A percentile compares a stretch with the other conserved stretches of the same genome.
Evolutionary conservation across 352 stramenopile genomes (phyloP).

Genomic region (Phytophthora brassicae): DNA sequence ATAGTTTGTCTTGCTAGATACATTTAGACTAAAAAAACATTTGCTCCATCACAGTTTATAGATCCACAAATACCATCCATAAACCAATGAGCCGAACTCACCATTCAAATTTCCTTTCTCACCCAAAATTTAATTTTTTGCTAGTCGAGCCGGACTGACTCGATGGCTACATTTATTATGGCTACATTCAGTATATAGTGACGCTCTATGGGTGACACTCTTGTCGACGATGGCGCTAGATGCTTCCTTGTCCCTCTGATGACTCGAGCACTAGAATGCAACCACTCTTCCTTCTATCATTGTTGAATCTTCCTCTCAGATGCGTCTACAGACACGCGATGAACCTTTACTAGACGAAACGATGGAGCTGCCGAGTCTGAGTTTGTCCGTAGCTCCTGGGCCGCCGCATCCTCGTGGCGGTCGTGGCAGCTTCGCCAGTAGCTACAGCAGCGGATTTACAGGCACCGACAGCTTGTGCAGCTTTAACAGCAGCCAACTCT

Average conservation of each 20-base stretch:
- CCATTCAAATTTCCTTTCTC: not conserved
- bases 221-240: slow-evolving; percentile 12
- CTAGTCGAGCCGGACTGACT: slow-evolving; percentile 13
- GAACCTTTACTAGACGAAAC: slow-evolving; percentile 28
- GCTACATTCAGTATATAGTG: too few species aligned
- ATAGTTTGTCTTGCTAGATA: not conserved
- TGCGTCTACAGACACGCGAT: slow-evolving; percentile 11
- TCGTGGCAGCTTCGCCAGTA: slow-evolving; percentile 30
- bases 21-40: not conserved
- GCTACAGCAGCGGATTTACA: slow-evolving; percentile 27
- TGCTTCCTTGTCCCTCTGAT: too few species aligned
- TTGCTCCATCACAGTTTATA: not conserved
- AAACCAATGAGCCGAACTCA: not conserved
- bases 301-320: slow-evolving; percentile 13
- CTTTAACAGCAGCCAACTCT: slow-evolving; percentile 31
- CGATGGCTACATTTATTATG: slow-evolving; percentile 22
- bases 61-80: not conserved
- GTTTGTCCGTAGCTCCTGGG: slow-evolving; percentile 13
- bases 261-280: slow-evolving; percentile 1
- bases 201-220: slow-evolving; percentile 18
- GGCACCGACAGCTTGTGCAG: slow-evolving; percentile 31
- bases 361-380: slow-evolving; percentile 22
- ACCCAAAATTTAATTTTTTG: too few species aligned
- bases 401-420: slow-evolving; percentile 26
- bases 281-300: slow-evolving; percentile 13